Evolutionary conservation across 2,329 filamentous ascomycete genomes (phyloP), one percentile per base, ranked within the genome.

Genomic region (Didymella exigua): DNA sequence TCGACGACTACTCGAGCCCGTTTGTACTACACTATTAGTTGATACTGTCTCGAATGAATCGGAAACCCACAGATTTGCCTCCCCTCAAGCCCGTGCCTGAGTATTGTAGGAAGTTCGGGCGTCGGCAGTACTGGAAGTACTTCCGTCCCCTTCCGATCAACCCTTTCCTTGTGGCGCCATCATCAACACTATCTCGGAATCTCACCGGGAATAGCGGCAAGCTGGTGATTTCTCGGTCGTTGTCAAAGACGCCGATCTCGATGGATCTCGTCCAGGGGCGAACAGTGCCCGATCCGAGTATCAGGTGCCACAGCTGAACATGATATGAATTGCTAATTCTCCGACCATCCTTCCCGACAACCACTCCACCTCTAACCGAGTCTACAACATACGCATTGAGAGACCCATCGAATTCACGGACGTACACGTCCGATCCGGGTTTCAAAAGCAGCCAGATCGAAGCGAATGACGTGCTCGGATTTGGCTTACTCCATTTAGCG

Each of bases 341-440:
- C 3, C 24, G n/a, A 6, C 34, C 45, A 4, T n/a, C 16, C 9
- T 4, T 11, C 5, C 30, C 34, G 14, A 11, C 7, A 10, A 14
- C 4, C 2, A 5, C 31, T 24, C 46, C 54, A 18, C 54, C 54
- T 3, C 2, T 29, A 6, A 60, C 21, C 2, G 10, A 31, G 16
- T 60, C 49, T 1, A 60, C n/a, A 5, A 60, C 49, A 23, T 57
- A 57, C 3, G 29, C 23, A 16, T 54, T 57, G 13, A 57, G 30
- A 2, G 45, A 47, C 2, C 49, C 56, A 23, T 59, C 47, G 14
- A 16, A 1, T 38, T 60, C 57, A 3, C 43, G 44, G 5, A 60
- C 57, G 23, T 60, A 60, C 2, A 57, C 54, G 11, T 60, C 57
- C 9, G 40, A 34, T 4, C 54, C 54, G 2, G 57, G 57, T 34